These are phyloP conservation scores for Cryptococcus sp. DNA, from an alignment of 1,284 basidiomycete genomes.

Conservation along the genomic window DNA sequence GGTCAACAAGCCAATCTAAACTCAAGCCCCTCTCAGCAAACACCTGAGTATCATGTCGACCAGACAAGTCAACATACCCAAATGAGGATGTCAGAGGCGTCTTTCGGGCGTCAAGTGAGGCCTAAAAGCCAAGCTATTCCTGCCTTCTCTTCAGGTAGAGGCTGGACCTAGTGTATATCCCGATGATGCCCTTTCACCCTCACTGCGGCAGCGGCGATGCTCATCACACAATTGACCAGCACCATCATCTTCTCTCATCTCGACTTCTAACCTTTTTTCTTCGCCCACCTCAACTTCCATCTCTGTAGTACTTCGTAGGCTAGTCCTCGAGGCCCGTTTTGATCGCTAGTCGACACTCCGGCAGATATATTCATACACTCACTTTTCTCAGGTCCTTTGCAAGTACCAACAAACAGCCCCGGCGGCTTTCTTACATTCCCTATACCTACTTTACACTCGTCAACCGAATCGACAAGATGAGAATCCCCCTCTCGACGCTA, in stretches of 20 bases:
- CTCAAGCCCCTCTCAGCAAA: too few relatives aligned
- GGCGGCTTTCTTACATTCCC: conserved; percentile 17
- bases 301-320: neutral
- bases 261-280: neutral
- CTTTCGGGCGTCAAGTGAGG: neutral
- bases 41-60: neutral
- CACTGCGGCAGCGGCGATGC: neutral
- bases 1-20: too few relatives aligned
- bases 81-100: neutral
- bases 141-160: neutral
- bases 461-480: conserved; percentile 1
- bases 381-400: neutral
- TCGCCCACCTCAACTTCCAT: neutral
- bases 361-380: neutral
- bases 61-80: neutral
- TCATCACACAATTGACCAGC: neutral
- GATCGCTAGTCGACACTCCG: conserved; percentile 1
- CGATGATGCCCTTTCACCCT: too few relatives aligned
- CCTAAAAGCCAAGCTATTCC: neutral
- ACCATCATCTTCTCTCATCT: neutral
- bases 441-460: conserved; percentile 4
- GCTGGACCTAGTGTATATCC: neutral
- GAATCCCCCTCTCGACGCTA: neutral
- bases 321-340: neutral
- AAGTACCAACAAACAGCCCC: conserved; percentile 14